Evolutionary conservation across 768 basidiomycete genomes (phyloP).

Genomic region (Naganishia onofrii): DNA sequence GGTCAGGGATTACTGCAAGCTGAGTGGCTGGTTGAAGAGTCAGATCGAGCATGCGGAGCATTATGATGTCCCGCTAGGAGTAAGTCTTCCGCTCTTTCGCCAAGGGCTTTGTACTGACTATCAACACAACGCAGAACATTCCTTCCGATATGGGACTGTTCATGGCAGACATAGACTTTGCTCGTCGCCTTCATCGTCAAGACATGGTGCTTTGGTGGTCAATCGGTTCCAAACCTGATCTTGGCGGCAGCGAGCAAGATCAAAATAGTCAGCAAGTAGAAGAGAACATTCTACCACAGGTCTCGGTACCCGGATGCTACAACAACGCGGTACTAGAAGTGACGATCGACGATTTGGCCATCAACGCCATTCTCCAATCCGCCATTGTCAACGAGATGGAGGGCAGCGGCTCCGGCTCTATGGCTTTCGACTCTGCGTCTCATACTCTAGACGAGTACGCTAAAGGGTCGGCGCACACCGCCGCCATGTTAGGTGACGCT

Average conservation of each 20-base stretch:
- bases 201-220: constrained; percentile 99
- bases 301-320: constrained; percentile 78
- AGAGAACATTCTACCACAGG: constrained; percentile 79
- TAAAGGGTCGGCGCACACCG: constrained; percentile 64
- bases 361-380: constrained; percentile 90
- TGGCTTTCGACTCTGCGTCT: constrained; percentile 88
- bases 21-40: constrained; percentile 76
- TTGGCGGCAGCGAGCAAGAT: constrained; percentile 90
- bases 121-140: constrained; percentile 59
- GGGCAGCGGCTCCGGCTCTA: constrained; percentile 79
- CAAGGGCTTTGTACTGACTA: background rate
- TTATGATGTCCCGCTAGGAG: constrained; percentile 84
- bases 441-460: constrained; percentile 87
- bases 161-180: constrained; percentile 84
- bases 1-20: constrained; percentile 72
- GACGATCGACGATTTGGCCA: constrained; percentile 83
- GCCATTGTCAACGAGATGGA: constrained; percentile 95
- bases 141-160: constrained; percentile 86
- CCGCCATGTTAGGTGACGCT: constrained; percentile 82
- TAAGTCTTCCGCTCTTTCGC: constrained; percentile 30
- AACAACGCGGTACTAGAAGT: constrained; percentile 89
- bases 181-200: constrained; percentile 77
- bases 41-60: constrained; percentile 78
- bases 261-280: constrained; percentile 61
- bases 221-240: constrained; percentile 76